These are phyloP conservation scores for Penicillium fimorum DNA, from an alignment of 495 filamentous ascomycete species.

Conservation along the genomic window DNA sequence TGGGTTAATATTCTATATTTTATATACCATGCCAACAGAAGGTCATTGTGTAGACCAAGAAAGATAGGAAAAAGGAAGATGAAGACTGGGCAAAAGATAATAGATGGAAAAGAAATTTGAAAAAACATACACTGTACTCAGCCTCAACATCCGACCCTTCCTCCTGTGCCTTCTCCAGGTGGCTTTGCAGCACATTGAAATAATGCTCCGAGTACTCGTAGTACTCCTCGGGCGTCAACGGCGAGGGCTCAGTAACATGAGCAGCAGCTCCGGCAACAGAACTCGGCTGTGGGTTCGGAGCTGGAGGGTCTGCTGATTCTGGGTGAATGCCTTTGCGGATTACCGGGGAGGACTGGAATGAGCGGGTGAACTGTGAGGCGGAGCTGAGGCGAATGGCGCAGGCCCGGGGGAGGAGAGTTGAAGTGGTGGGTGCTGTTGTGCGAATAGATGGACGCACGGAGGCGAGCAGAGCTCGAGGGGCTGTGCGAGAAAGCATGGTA, in stretches of 20 bases:
- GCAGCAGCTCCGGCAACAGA: conserved; percentile 33
- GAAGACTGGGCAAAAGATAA: background rate
- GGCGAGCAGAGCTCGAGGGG: conserved; percentile 26
- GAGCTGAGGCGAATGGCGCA: conserved; percentile 18
- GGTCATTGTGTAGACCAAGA: background rate
- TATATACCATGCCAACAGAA: too few species aligned
- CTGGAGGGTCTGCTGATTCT: conserved; percentile 38
- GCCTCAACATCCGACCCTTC: conserved; percentile 51
- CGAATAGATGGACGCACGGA: conserved; percentile 27
- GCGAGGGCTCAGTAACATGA: conserved; percentile 43
- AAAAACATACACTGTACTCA: conserved; percentile 53
- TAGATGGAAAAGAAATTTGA: background rate
- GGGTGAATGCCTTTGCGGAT: conserved; percentile 44
- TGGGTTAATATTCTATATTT: background rate
- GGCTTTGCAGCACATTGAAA: conserved; percentile 45
- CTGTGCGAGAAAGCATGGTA: conserved; percentile 37
- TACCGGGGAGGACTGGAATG: conserved; percentile 32
- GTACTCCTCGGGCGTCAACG: conserved; percentile 43
- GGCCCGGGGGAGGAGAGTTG: conserved; percentile 6
- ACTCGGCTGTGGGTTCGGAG: conserved; percentile 37
- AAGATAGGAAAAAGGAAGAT: background rate
- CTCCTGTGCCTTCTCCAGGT: conserved; percentile 48
- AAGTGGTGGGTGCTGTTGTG: conserved; percentile 7
- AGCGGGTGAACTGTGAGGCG: conserved; percentile 17
- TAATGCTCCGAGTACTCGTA: conserved; percentile 51